Evolutionary conservation across 2,329 filamentous ascomycete genomes (phyloP).

Genomic region (Botryotinia narcissicola): DNA sequence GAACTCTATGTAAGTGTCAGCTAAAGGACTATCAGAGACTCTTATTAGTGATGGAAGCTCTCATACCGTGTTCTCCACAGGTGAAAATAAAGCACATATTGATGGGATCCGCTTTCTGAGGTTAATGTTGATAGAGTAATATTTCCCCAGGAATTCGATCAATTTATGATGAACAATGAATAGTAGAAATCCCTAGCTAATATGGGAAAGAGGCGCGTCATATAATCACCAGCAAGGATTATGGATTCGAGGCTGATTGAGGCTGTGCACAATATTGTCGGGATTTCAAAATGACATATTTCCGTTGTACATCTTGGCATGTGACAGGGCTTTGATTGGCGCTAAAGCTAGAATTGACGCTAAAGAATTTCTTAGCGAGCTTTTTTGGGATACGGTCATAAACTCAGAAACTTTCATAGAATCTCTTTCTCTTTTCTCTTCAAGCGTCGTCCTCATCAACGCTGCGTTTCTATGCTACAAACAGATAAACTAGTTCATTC

Average conservation of each 20-base stretch:
- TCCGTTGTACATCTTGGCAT: neutral
- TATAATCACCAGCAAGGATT: conserved; percentile 12
- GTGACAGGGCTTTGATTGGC: neutral
- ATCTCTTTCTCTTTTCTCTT: conserved; percentile 32
- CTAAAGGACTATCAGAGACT: neutral
- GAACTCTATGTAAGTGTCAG: conserved; percentile 36
- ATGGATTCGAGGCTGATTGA: conserved; percentile 11
- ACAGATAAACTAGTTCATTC: conserved; percentile 51
- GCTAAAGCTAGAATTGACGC: neutral
- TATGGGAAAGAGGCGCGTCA: conserved; percentile 6
- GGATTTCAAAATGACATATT: neutral
- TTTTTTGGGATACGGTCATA: conserved; percentile 7
- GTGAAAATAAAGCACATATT: conserved; percentile 26
- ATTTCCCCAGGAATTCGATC: conserved; percentile 7
- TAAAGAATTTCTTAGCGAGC: conserved; percentile 6
- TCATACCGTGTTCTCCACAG: conserved; percentile 39
- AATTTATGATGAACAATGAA: neutral
- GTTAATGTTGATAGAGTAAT: conserved; percentile 1
- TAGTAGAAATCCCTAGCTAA: neutral
- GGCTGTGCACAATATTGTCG: neutral
- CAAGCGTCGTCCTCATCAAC: conserved; percentile 79
- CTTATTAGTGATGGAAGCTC: neutral
- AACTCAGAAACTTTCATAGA: neutral
- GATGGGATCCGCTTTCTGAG: conserved; percentile 7
- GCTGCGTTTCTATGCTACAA: conserved; percentile 96